phyloP scores from a whole-genome alignment of 106 monocot species.

The Platanthera zijinensis region DNA sequence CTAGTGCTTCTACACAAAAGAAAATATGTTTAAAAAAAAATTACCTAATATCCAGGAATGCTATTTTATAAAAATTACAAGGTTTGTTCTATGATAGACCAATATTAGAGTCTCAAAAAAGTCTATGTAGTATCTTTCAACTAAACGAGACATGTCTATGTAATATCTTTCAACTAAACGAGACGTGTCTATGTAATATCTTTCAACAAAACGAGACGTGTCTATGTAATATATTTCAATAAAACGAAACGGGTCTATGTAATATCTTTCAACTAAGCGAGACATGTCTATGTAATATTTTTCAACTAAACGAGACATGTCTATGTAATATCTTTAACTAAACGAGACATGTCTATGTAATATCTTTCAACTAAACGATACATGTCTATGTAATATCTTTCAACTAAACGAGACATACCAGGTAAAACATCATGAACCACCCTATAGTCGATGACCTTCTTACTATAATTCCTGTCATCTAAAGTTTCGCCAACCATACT shows the following conservation, averaged over 20 bases:
- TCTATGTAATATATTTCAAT: too few relatives aligned
- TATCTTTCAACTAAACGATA: too few relatives aligned
- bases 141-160: slow-evolving; percentile 24
- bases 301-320: too few relatives aligned
- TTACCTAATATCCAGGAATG: not conserved
- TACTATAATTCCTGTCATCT: slow-evolving; percentile 64
- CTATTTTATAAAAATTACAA: not conserved
- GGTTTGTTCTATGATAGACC: not conserved
- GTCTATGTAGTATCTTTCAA: not conserved
- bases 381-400: too few relatives aligned
- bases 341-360: too few relatives aligned
- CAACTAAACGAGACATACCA: slow-evolving; percentile 29
- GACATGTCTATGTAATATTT: too few relatives aligned
- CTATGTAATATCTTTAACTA: too few relatives aligned
- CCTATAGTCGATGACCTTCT: slow-evolving; percentile 28
- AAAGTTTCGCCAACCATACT: slow-evolving; percentile 39
- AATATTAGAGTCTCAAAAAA: not conserved
- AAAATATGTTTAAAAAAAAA: not conserved
- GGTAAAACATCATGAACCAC: slow-evolving; percentile 22
- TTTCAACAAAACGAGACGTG: not conserved
- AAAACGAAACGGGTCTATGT: too few relatives aligned
- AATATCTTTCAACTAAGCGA: too few relatives aligned
- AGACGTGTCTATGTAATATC: not conserved
- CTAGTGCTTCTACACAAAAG: too few relatives aligned
- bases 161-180: too few relatives aligned